Evolutionary conservation across 441 rosid species (phyloP).

Genomic region (Gossypium aridum): DNA sequence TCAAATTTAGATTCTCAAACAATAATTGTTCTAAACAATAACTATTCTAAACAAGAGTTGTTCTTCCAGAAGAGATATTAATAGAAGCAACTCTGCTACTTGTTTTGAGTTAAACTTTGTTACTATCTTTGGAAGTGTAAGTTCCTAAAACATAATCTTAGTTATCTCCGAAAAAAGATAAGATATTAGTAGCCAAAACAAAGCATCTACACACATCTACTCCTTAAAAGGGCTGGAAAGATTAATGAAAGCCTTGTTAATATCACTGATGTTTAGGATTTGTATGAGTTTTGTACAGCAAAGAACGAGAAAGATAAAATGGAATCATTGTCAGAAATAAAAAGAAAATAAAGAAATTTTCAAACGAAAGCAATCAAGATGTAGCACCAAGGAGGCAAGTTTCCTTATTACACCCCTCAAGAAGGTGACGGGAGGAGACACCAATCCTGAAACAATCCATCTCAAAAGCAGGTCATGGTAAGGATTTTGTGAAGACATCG

Average conservation of each 20-base stretch:
- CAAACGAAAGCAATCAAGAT: background rate
- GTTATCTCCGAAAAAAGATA: background rate
- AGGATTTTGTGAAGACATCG: background rate
- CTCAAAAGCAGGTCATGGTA: background rate
- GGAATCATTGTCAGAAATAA: background rate
- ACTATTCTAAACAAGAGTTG: background rate
- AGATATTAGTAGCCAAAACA: background rate
- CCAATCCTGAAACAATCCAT: background rate
- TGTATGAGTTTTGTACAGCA: background rate
- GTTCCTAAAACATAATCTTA: background rate
- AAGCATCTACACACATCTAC: background rate
- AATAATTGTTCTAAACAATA: background rate
- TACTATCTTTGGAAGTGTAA: background rate
- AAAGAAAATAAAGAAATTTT: background rate
- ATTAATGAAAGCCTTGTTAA: background rate
- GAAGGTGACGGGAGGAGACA: background rate
- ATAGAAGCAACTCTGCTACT: background rate
- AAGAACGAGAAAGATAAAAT: background rate
- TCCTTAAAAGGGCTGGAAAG: background rate
- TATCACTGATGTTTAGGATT: background rate
- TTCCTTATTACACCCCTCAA: background rate
- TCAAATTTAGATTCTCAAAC: background rate
- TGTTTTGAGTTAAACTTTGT: background rate
- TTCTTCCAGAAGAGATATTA: background rate
- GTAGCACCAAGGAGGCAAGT: background rate